phyloP scores from a whole-genome alignment of 495 filamentous ascomycete genomes.

The Neurospora terricola region DNA sequence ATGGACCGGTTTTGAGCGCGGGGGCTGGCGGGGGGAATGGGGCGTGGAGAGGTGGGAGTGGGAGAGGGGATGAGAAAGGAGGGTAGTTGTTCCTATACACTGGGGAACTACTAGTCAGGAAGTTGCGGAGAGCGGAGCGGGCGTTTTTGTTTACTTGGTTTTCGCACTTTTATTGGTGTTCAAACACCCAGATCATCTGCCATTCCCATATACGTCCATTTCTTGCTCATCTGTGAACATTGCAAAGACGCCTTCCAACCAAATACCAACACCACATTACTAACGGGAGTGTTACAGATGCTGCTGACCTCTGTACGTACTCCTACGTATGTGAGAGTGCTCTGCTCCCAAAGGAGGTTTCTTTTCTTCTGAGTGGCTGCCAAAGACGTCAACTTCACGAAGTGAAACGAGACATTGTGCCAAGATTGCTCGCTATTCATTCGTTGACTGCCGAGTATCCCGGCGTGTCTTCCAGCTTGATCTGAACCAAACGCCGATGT shows the following conservation, averaged over 20 bases:
- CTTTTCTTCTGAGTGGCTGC: background rate
- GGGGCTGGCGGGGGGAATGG: background rate
- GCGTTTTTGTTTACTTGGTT: background rate
- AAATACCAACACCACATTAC: background rate
- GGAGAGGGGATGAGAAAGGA: background rate
- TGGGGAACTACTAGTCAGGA: background rate
- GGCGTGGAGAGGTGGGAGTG: background rate
- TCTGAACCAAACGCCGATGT: background rate
- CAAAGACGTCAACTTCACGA: background rate
- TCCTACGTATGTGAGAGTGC: background rate
- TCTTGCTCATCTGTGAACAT: background rate
- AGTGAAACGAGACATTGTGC: too few relatives aligned
- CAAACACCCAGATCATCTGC: background rate
- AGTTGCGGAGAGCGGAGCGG: background rate
- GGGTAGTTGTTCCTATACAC: background rate
- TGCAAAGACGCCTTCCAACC: background rate
- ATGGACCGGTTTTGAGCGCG: slow-evolving; percentile 8
- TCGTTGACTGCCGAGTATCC: background rate
- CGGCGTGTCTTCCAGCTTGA: background rate
- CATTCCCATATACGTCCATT: background rate
- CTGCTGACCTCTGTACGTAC: background rate
- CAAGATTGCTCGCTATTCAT: too few relatives aligned
- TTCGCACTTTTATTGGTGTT: background rate
- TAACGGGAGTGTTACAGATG: background rate
- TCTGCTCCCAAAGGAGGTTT: background rate